Evolutionary conservation across 441 rosid species (phyloP).

Genomic region (Pelargonium fulgidum): DNA sequence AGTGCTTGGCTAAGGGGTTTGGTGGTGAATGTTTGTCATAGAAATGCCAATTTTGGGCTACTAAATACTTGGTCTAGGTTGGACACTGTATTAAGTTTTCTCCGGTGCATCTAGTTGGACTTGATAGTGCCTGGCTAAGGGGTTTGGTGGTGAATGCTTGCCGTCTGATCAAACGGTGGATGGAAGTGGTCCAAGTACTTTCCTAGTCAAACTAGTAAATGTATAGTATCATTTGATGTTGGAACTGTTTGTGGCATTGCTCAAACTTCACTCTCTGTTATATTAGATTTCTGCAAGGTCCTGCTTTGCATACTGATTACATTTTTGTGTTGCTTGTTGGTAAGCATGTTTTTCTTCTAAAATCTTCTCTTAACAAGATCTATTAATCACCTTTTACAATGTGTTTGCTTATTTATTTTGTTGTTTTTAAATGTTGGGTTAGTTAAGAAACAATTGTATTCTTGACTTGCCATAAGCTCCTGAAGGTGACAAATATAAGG

Average conservation of each 20-base stretch:
- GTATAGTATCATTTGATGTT: neutral
- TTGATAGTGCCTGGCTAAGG: neutral
- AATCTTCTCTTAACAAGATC: neutral
- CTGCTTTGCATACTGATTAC: neutral
- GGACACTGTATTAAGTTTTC: neutral
- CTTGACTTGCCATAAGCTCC: constrained; percentile 71
- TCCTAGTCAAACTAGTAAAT: neutral
- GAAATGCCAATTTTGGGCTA: neutral
- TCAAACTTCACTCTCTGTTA: neutral
- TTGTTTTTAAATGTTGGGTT: constrained; percentile 12
- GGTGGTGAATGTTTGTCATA: neutral
- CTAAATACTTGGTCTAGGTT: constrained; percentile 1
- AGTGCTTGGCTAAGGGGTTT: constrained; percentile 5
- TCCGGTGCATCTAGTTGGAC: neutral
- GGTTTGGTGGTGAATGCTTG: neutral
- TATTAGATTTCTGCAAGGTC: neutral
- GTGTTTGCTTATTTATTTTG: constrained; percentile 1
- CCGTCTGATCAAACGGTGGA: neutral
- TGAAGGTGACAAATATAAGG: constrained; percentile 91
- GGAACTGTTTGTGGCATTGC: constrained; percentile 6
- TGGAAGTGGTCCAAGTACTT: neutral
- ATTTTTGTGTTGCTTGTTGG: neutral
- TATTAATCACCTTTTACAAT: neutral
- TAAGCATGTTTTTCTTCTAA: neutral
- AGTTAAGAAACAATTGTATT: constrained; percentile 22